Evolutionary conservation across 805 yeast species (phyloP).

Genomic region (Kockiozyma suomiensis): DNA sequence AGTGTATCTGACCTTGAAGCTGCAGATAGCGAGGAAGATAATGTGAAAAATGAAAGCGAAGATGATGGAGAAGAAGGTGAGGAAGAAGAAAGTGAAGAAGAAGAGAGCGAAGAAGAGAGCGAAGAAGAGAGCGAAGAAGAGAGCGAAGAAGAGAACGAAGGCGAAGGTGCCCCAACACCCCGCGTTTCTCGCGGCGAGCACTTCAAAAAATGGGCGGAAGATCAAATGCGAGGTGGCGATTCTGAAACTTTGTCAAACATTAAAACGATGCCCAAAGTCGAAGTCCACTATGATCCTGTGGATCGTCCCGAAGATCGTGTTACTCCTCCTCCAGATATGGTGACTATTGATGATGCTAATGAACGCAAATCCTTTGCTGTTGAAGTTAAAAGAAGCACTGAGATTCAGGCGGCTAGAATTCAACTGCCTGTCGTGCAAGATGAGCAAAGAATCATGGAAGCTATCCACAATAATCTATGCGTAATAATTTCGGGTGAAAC

Average conservation of each 20-base stretch:
- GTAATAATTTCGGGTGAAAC: constrained; percentile 95
- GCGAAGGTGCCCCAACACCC: constrained; percentile 45
- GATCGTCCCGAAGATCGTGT: constrained; percentile 72
- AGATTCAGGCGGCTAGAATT: constrained; percentile 67
- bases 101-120: constrained; percentile 37
- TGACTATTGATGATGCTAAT: constrained; percentile 57
- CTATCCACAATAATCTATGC: constrained; percentile 87
- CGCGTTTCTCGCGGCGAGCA: constrained; percentile 54
- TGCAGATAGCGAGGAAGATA: constrained; percentile 9
- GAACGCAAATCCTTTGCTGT: constrained; percentile 68
- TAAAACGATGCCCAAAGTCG: constrained; percentile 53
- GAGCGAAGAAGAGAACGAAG: constrained; percentile 25
- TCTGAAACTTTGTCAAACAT: constrained; percentile 50
- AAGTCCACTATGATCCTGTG: constrained; percentile 56
- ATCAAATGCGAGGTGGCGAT: constrained; percentile 68
- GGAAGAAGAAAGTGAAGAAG: constrained; percentile 46
- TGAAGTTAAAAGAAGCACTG: constrained; percentile 38
- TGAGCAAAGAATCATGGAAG: constrained; percentile 94
- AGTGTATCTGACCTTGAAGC: constrained; percentile 8
- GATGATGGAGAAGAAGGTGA: constrained; percentile 40
- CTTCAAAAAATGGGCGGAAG: constrained; percentile 88
- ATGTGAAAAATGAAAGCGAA: constrained; percentile 19
- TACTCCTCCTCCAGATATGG: constrained; percentile 64
- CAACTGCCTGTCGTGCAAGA: constrained; percentile 85
- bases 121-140: constrained; percentile 21